Evolutionary conservation across 495 filamentous ascomycete species (phyloP).

Genomic region (Pseudoneurospora amorphoporcata): DNA sequence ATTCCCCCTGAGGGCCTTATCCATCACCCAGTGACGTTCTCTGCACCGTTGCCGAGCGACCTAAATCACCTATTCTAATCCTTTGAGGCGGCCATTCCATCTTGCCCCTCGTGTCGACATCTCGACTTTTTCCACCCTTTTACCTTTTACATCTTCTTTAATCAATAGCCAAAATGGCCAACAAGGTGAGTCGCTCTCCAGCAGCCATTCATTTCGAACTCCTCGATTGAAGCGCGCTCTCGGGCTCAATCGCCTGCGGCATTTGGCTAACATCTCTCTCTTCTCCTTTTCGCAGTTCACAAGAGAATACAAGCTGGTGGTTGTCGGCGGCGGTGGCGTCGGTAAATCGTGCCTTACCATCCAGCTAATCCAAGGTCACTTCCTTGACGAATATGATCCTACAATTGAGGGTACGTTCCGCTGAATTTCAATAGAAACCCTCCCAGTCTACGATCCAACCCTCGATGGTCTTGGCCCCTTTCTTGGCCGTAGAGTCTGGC

Average conservation of each 20-base stretch:
- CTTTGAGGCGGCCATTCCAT: neutral
- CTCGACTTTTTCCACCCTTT: neutral
- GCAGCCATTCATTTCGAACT: neutral
- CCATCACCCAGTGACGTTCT: neutral
- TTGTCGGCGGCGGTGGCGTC: slow-evolving; percentile 95
- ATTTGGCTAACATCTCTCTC: slow-evolving; percentile 4
- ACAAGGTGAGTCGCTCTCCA: neutral
- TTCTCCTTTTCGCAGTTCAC: slow-evolving; percentile 58
- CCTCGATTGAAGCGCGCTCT: neutral
- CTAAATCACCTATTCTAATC: neutral
- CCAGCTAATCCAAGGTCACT: slow-evolving; percentile 96
- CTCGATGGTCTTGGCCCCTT: neutral
- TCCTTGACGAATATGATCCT: slow-evolving; percentile 98
- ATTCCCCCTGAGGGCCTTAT: neutral
- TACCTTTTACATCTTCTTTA: neutral
- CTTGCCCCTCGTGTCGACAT: neutral
- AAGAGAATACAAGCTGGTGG: slow-evolving; percentile 97
- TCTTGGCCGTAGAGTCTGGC: neutral
- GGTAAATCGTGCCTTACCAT: slow-evolving; percentile 99
- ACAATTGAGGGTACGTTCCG: slow-evolving; percentile 84
- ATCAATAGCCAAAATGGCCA: neutral
- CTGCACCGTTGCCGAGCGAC: neutral
- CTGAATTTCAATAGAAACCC: neutral
- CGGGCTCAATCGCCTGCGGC: neutral
- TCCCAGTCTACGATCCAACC: neutral